Evolutionary conservation across 2,329 filamentous ascomycete genomes (phyloP), one percentile per base, ranked within the genome.

Genomic region (Pochonia chlamydosporia): DNA sequence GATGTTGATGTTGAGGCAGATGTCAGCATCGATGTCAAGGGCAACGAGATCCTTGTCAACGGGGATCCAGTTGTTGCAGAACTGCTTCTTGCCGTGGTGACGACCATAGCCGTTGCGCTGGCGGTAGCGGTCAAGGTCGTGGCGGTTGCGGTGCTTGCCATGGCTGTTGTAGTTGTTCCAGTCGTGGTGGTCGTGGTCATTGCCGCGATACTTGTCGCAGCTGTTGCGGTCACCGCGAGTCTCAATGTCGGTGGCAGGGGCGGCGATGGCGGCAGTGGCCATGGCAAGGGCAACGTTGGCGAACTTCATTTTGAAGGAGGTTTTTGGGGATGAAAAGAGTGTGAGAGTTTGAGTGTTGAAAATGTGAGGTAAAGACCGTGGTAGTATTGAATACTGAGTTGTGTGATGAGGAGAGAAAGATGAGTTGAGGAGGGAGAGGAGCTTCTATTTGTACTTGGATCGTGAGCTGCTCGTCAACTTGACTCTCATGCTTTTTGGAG

Each of bases 301-400:
- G 39, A 42, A 47, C 39, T 47, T 47, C 44, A 47, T 47, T 10
- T 26, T 37, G 4, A 39, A 37, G 39, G 16, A n/a, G n/a, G n/a
- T n/a, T n/a, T 24, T 30, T 3, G 21, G 14, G 25, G 16, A 7
- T 36, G 31, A 20, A 16, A 21, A 4, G 21, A 40, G 21, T 40
- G 20, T 16, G 44, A 8, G n/a, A n/a, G n/a, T n/a, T n/a, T n/a
- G n/a, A n/a, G n/a, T n/a, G n/a, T n/a, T n/a, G n/a, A 21, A 6
- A 16, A 18, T 2, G 28, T 23, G 25, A 14, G 14, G 14, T 31
- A 9, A 31, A 33, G 20, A n/a, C n/a, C n/a, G n/a, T n/a, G n/a
- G n/a, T n/a, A n/a, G n/a, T n/a, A n/a, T n/a, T n/a, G n/a, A n/a
- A n/a, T n/a, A n/a, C n/a, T n/a, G n/a, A n/a, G n/a, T n/a, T n/a